phyloP scores from a whole-genome alignment of 1,284 basidiomycete species.

The Hemileia vastatrix region DNA sequence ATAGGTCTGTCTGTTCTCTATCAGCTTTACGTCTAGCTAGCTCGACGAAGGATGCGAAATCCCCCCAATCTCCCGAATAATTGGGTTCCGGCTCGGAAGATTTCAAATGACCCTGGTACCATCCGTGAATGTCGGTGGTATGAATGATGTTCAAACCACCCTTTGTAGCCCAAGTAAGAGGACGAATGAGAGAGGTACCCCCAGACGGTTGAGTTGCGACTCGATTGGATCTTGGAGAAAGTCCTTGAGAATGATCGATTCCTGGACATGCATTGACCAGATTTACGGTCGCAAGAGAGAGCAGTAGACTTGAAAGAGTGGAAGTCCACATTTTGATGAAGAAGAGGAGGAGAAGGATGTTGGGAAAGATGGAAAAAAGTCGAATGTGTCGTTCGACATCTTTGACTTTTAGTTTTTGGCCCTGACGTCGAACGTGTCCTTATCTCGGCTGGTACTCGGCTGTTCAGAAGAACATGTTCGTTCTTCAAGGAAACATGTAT shows the following conservation, averaged over 20 bases:
- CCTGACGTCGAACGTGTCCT: no score
- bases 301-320: background rate
- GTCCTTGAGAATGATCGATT: conserved; percentile 16
- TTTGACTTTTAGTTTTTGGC: no score
- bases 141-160: conserved; percentile 67
- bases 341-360: conserved; percentile 23
- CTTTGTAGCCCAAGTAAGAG: conserved; percentile 48
- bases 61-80: conserved; percentile 35
- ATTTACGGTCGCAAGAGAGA: background rate
- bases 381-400: no score
- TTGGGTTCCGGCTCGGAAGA: conserved; percentile 40
- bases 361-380: conserved; percentile 2
- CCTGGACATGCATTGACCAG: conserved; percentile 14
- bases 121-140: conserved; percentile 66
- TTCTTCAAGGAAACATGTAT: no score
- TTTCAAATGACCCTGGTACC: conserved; percentile 37
- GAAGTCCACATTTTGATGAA: conserved; percentile 48
- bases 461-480: no score
- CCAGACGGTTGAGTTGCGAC: conserved; percentile 25
- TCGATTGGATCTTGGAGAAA: conserved; percentile 11
- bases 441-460: no score
- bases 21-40: conserved; percentile 35
- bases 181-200: conserved; percentile 24
- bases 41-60: conserved; percentile 42
- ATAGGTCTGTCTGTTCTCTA: conserved; percentile 35